These are phyloP conservation scores for Peltaster fructicola DNA, from an alignment of 2,329 filamentous ascomycete species.

Conservation along the genomic window DNA sequence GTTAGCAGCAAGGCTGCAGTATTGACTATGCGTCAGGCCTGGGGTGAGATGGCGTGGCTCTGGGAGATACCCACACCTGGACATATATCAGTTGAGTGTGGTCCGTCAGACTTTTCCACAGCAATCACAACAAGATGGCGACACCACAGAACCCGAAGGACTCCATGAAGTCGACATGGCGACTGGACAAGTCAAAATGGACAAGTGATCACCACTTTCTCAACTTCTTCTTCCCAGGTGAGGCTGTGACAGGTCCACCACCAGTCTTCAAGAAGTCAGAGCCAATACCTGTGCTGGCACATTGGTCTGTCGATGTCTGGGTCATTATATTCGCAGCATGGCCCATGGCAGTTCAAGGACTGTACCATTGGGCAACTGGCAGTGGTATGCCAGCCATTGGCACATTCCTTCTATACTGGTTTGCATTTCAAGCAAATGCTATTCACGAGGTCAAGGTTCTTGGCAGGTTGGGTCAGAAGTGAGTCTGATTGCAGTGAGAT, in stretches of 20 bases:
- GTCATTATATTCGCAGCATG: conserved; percentile 22
- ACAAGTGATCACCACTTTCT: no score
- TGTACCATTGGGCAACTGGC: conserved; percentile 17
- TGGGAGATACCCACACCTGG: no score
- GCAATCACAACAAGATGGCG: no score
- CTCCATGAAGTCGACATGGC: conserved; percentile 1
- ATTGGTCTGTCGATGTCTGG: conserved; percentile 23
- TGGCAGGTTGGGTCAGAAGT: conserved; percentile 21
- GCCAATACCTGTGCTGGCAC: conserved; percentile 22
- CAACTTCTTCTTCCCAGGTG: no score
- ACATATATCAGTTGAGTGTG: no score
- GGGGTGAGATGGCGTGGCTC: no score
- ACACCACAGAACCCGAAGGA: conserved; percentile 1
- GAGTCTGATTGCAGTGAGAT: no score
- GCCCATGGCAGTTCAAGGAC: conserved; percentile 24
- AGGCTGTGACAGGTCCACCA: conserved; percentile 15
- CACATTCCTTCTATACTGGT: conserved; percentile 22
- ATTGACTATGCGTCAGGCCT: no score
- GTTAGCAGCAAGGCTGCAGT: no score
- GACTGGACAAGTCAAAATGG: conserved; percentile 1
- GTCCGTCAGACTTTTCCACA: no score
- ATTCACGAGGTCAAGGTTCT: conserved; percentile 24
- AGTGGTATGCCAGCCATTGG: conserved; percentile 15
- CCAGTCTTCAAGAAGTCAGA: conserved; percentile 26
- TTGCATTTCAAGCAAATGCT: conserved; percentile 24